Base-by-base conservation (phyloP, 257 asterid genomes). In the Haberlea rhodopensis region DNA sequence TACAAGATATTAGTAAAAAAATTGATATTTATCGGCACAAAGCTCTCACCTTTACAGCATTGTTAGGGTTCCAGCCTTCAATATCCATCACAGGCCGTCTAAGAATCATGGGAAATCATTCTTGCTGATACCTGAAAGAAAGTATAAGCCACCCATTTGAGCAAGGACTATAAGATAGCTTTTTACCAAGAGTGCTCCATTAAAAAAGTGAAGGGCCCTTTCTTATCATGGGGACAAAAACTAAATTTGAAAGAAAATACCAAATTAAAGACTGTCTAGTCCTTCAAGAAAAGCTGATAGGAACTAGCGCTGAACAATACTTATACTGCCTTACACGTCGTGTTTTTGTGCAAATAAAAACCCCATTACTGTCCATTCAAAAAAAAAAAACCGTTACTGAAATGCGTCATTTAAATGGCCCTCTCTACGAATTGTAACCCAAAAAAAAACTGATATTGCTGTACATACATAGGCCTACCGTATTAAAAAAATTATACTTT, bases 31-130 rank as follows among this genome's bases (percentile, higher is more conserved):
- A 25, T 54, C 19, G 7, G 53, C 4, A 19, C 21, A 71, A 76
- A 76, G 27, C 32, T 71, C 86, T 73, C 66, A 91, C 98, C 98
- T 91, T 87, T 57, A 82, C 37, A 22, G 80, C 79, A 73, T 73
- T 72, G 46, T 63, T 69, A 15, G 76, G 85, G 64, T 75, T 77
- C 88, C 85, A 75, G 71, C 75, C 80, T 81, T 91, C 97, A 77
- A 89, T 70, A 76, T 89, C 94, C 98, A 91, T 91, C 67, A 80
- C 76, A 27, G 79, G 80, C 26, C 73, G 59, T 34, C 78, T 79
- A 70, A 73, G 71, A 72, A 77, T 66, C 87, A 86, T 77, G 71
- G 69, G 53, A 53, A 32, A 74, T 57, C 88, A 80, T 79, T 37
- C 65, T 70, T 45, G 63, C 29, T 52, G 71, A 64, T 46, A 66